Conservation (phyloP, 2,329 filamentous ascomycete species). For the Chaetomiaceae sp. region DNA sequence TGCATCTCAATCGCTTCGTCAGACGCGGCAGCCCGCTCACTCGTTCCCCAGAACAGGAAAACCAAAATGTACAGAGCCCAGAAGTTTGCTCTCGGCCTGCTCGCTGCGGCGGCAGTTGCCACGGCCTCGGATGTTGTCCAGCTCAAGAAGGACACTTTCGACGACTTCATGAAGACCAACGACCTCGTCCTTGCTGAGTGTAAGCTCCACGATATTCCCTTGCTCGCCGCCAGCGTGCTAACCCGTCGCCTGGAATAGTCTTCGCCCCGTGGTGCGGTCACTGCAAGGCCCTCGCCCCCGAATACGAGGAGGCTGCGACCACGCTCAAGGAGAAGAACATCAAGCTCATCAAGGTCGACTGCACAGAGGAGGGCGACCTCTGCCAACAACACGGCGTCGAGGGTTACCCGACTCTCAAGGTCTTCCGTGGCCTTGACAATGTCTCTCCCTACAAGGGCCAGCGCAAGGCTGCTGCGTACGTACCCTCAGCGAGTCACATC, state of each 20-base stretch:
- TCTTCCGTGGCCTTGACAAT: slow-evolving; percentile 89
- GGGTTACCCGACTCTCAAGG: slow-evolving; percentile 97
- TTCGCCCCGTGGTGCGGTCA: slow-evolving; percentile 96
- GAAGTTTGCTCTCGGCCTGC: slow-evolving; percentile 49
- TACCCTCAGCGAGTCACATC: slow-evolving; percentile 18
- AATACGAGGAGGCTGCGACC: slow-evolving; percentile 84
- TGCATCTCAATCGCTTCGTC: slow-evolving; percentile 5
- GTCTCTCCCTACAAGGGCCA: slow-evolving; percentile 79
- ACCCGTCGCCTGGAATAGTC: slow-evolving; percentile 48
- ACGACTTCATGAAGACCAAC: slow-evolving; percentile 78
- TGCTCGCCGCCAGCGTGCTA: background rate
- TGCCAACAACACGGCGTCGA: slow-evolving; percentile 89
- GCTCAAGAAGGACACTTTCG: slow-evolving; percentile 82
- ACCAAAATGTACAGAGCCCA: slow-evolving; percentile 45
- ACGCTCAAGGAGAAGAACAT: slow-evolving; percentile 85
- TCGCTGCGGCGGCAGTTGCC: slow-evolving; percentile 54
- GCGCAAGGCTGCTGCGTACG: slow-evolving; percentile 76
- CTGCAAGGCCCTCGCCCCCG: slow-evolving; percentile 95
- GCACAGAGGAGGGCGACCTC: slow-evolving; percentile 88
- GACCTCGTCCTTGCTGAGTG: slow-evolving; percentile 92
- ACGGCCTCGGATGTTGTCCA: slow-evolving; percentile 77
- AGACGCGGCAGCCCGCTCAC: background rate
- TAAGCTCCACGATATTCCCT: slow-evolving; percentile 46
- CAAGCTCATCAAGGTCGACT: slow-evolving; percentile 82
- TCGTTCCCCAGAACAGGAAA: slow-evolving; percentile 3